These are phyloP conservation scores for Macroventuria anomochaeta DNA, from an alignment of 2,329 filamentous ascomycete genomes.

Conservation along the genomic window DNA sequence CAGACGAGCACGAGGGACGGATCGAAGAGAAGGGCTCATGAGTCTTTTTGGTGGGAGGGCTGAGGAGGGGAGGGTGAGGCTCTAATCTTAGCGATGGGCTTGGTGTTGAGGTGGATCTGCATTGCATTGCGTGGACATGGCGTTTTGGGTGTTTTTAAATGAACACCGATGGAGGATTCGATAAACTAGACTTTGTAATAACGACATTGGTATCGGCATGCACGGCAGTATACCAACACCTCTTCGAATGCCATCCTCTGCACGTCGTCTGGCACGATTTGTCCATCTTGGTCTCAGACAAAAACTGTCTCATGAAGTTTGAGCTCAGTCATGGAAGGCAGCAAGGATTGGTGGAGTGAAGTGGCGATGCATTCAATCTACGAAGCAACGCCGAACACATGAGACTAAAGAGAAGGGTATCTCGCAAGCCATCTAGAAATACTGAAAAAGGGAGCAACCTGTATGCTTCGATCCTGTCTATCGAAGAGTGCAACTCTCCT, in stretches of 20 bases:
- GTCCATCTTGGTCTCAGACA: too few relatives aligned
- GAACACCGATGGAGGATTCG: background rate
- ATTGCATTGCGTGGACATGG: background rate
- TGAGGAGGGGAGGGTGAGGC: slow-evolving; percentile 44
- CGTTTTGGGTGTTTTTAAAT: background rate
- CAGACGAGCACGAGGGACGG: slow-evolving; percentile 14
- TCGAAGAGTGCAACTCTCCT: slow-evolving; percentile 1
- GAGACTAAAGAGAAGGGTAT: slow-evolving; percentile 27
- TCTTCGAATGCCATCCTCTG: too few relatives aligned
- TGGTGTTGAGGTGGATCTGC: background rate
- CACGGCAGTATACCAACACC: too few relatives aligned
- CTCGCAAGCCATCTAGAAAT: slow-evolving; percentile 14
- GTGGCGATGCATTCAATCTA: too few relatives aligned
- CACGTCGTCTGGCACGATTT: too few relatives aligned
- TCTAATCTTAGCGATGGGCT: slow-evolving; percentile 27
- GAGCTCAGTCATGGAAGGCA: too few relatives aligned
- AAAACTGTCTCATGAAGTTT: too few relatives aligned
- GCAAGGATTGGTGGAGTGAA: too few relatives aligned
- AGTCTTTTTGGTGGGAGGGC: slow-evolving; percentile 44
- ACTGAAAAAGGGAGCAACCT: background rate
- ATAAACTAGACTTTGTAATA: background rate
- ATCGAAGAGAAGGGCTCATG: slow-evolving; percentile 30
- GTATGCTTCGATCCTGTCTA: too few relatives aligned
- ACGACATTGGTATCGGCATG: background rate
- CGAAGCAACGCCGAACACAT: background rate